Evolutionary conservation across 257 asterid genomes (phyloP), one percentile per base, ranked within the genome.

Genomic region (Striga asiatica): DNA sequence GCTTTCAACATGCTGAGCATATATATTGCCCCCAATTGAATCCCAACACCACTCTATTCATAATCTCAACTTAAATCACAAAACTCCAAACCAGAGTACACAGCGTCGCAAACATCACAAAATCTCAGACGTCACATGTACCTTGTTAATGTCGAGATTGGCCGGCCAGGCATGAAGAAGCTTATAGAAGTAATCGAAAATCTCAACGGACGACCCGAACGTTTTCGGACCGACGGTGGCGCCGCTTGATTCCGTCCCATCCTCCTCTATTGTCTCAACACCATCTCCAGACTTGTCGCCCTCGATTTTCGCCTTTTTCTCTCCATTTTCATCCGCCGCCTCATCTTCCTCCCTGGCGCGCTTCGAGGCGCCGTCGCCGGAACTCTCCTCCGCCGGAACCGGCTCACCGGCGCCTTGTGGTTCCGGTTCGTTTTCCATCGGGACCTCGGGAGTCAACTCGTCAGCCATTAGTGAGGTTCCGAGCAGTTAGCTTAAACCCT

Each of bases 161-260:
- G 83, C 61, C 13, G 84, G 46, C 97, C 97, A 89, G 32, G 54
- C 27, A 54, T 74, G 95, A 39, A 85, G 84, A 53, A 89, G 74
- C 72, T 83, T 83, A 69, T 48, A 64, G 65, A 83, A 85, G 66
- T 89, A 89, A 62, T 89, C 94, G 60, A 74, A 89, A 75, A 85
- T 74, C 62, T 72, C 88, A 7, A 79, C 78, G 0, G 94, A 71
- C 17, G 93, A 72, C 3, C 42, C 76, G 56, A 89, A 89, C n/a
- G 65, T 67, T 75, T 81, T 89, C n/a, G 88, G 83, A 3, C 97
- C 95, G 25, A 83, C 13, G 0, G 25, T 48, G 45, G 71, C 74
- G 52, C 58, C 65, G 34, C 20, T 70, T 8, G 75, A 48, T 41
- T 48, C 67, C 29, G 2, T 13, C 28, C 0, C 42, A 37, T 52